A percentile compares a stretch with the other conserved stretches of the same genome.
These are phyloP conservation scores for Phytophthora meadii DNA, from an alignment of 352 stramenopile genomes.

Conservation along the genomic window DNA sequence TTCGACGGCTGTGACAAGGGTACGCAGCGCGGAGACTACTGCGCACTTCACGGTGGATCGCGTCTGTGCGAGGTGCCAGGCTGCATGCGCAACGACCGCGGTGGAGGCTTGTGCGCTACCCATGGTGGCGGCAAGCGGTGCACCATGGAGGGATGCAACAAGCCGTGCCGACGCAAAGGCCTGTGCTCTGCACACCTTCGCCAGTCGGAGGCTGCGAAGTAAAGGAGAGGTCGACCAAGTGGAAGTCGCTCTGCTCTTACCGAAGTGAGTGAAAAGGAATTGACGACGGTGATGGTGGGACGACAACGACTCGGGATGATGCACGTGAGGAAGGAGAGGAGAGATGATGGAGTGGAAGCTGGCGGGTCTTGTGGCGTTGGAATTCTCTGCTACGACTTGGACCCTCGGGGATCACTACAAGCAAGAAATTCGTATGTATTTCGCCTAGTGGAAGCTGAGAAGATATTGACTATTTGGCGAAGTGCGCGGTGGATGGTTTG, in stretches of 20 bases:
- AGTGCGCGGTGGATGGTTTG: conserved; percentile 23
- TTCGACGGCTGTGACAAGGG: conserved; percentile 87
- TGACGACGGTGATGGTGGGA: conserved; percentile 31
- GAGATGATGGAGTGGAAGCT: conserved; percentile 34
- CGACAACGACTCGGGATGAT: conserved; percentile 31
- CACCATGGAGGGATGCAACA: conserved; percentile 64
- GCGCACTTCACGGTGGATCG: conserved; percentile 84
- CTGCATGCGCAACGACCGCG: conserved; percentile 89
- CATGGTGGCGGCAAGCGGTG: conserved; percentile 90
- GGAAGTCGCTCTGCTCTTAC: conserved; percentile 27
- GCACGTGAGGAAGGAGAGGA: conserved; percentile 32
- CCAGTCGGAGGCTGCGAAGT: conserved; percentile 29
- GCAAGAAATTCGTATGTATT: conserved; percentile 17
- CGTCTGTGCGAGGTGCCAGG: conserved; percentile 81
- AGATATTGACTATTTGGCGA: conserved; percentile 26
- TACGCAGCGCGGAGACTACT: conserved; percentile 88
- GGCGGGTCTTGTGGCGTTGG: conserved; percentile 32
- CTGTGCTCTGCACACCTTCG: conserved; percentile 83
- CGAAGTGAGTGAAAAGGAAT: conserved; percentile 13
- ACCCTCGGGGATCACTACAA: conserved; percentile 36
- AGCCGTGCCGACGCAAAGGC: conserved; percentile 83
- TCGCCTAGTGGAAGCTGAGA: conserved; percentile 24
- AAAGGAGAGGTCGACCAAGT: conserved; percentile 32
- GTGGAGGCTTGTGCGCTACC: conserved; percentile 69
- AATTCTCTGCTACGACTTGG: conserved; percentile 26